Conservation (phyloP, 2,329 filamentous ascomycete genomes). For the Dendrostoma leiphaemia region DNA sequence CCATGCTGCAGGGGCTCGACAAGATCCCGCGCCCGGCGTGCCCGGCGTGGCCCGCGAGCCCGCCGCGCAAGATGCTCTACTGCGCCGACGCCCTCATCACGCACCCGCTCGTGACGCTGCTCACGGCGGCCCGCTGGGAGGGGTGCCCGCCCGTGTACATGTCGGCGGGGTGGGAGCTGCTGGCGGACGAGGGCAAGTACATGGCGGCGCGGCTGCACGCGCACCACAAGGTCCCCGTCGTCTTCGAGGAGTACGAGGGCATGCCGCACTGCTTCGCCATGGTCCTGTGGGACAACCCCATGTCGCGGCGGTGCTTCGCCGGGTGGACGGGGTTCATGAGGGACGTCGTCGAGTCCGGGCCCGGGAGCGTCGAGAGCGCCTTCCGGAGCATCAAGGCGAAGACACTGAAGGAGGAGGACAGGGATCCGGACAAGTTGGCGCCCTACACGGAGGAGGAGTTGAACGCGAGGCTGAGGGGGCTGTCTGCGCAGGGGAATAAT, state of each 20-base stretch:
- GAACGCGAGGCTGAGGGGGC: slow-evolving; percentile 33
- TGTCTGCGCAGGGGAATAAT: slow-evolving; percentile 23
- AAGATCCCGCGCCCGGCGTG: slow-evolving; percentile 41
- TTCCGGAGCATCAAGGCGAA: slow-evolving; percentile 49
- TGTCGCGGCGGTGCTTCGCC: slow-evolving; percentile 50
- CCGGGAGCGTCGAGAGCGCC: slow-evolving; percentile 32
- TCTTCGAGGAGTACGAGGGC: slow-evolving; percentile 71
- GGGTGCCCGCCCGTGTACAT: slow-evolving; percentile 66
- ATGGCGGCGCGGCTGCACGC: slow-evolving; percentile 53
- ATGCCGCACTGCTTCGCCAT: slow-evolving; percentile 77
- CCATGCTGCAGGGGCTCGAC: slow-evolving; percentile 34
- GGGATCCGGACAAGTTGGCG: slow-evolving; percentile 43
- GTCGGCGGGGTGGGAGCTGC: slow-evolving; percentile 67
- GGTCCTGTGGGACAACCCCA: slow-evolving; percentile 47
- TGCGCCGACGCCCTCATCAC: slow-evolving; percentile 50
- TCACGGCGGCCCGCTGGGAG: slow-evolving; percentile 59
- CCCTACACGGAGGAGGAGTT: slow-evolving; percentile 44
- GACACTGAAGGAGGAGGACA: slow-evolving; percentile 45
- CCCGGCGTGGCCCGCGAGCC: slow-evolving; percentile 54
- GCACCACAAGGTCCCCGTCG: slow-evolving; percentile 60
- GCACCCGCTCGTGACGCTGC: slow-evolving; percentile 68
- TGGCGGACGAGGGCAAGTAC: slow-evolving; percentile 65
- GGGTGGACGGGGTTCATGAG: slow-evolving; percentile 57
- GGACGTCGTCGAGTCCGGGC: slow-evolving; percentile 33
- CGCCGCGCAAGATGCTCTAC: slow-evolving; percentile 54